A percentile compares a stretch with the other conserved stretches of the same genome.
Evolutionary conservation across 371 early-diverging fungal genomes (phyloP).

Genomic region (Circinella minor): DNA sequence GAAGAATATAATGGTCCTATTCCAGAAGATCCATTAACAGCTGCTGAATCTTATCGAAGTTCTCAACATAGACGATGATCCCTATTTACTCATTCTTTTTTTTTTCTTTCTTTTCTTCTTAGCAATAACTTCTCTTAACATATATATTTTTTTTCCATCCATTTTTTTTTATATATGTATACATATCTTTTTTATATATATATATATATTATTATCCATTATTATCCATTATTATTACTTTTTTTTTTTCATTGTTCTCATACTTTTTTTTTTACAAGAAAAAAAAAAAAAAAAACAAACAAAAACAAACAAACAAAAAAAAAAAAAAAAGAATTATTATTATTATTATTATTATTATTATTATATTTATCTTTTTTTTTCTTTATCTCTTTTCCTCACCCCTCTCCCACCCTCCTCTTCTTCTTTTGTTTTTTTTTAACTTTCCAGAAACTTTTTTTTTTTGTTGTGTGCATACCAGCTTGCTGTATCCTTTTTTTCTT

Average conservation of each 20-base stretch:
- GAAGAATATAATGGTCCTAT: conserved; percentile 23
- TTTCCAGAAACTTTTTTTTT: background rate
- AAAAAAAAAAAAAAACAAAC: no score
- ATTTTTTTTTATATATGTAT: background rate
- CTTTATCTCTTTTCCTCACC: no score
- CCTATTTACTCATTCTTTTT: background rate
- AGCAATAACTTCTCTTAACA: background rate
- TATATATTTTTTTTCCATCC: conserved; percentile 3
- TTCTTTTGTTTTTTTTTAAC: conserved; percentile 4
- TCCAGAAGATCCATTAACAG: conserved; percentile 33
- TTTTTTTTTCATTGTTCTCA: conserved; percentile 11
- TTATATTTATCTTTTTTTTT: background rate
- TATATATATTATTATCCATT: background rate
- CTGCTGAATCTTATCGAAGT: conserved; percentile 32
- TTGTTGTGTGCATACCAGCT: background rate
- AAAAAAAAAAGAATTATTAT: no score
- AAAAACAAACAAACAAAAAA: no score
- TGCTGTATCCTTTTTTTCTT: conserved; percentile 17
- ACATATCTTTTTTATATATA: conserved; percentile 6
- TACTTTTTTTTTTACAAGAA: conserved; percentile 8
- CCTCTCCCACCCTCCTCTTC: background rate
- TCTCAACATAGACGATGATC: conserved; percentile 26
- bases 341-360: background rate
- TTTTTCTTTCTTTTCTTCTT: background rate
- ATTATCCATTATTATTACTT: background rate